Percentiles rank a stretch among this genome's conserved stretches.
phyloP scores from a whole-genome alignment of 345 rosid species.

The Barbarea vulgaris region DNA sequence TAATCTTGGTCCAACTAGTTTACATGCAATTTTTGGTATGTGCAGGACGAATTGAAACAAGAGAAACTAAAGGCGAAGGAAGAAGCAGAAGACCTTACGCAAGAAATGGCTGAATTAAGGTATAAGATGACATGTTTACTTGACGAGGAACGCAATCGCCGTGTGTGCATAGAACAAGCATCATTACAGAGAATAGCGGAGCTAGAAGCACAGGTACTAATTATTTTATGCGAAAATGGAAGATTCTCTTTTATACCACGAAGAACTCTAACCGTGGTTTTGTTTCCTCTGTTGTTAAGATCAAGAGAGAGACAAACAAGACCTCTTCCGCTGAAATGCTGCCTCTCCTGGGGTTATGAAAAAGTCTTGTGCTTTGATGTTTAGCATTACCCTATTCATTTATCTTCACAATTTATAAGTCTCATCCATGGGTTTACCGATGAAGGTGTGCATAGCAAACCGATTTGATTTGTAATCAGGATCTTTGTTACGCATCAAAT shows the following conservation, averaged over 20 bases:
- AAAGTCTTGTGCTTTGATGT: neutral
- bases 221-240: neutral
- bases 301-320: constrained; percentile 33
- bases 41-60: constrained; percentile 60
- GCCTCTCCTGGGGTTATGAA: constrained; percentile 19
- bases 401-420: neutral
- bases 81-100: constrained; percentile 90
- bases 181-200: constrained; percentile 83
- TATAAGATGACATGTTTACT: constrained; percentile 80
- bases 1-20: neutral
- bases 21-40: neutral
- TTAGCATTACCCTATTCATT: neutral
- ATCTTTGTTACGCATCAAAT: neutral
- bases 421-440: neutral
- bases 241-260: neutral
- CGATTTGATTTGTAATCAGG: neutral
- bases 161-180: constrained; percentile 76
- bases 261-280: neutral
- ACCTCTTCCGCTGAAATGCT: neutral
- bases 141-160: constrained; percentile 90
- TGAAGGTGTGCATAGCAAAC: neutral
- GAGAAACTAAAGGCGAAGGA: constrained; percentile 83
- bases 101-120: constrained; percentile 97
- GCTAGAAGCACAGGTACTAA: constrained; percentile 55
- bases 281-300: constrained; percentile 22